Base-by-base conservation (phyloP, 2,329 filamentous ascomycete genomes). In the Aspergillus hortae region DNA sequence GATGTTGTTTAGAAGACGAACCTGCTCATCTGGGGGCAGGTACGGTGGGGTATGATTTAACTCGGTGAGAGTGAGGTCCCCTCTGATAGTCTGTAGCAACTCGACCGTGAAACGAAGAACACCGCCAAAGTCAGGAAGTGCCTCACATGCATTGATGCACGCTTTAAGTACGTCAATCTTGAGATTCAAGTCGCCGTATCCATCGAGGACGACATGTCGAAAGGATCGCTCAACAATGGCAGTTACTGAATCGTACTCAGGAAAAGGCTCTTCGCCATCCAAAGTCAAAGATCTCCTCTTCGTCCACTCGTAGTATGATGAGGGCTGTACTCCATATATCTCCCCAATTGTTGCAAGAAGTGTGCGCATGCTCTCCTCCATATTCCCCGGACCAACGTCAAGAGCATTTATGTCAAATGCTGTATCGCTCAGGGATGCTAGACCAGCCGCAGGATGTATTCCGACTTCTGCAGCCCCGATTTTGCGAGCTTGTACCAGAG, bases 141-240 rank as follows among this genome's bases (percentile, higher is more conserved):
- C 92, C 74, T 99, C 94, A 49, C 89, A 95, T 55, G 97, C 89
- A 68, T 91, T 91, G 62, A 96, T 90, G 64, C 92, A 95, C n/a
- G 88, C 86, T 58, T 89, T 84, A 10, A 97, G 77, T 47, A 97
- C 85, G 66, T 95, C 90, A 48, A 95, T 80, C 70, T 97, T 97
- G 59, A 96, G 75, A 52, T 82, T 81, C 10, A 84, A 76, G 62
- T 92, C 90, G 4, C 94, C 94, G 67, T 91, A 95, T 38, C 71
- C 65, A 54, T 79, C 71, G 35, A 79, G 56, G 17, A 70, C 68
- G 44, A 74, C 67, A 56, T 77, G 70, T 15, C 74, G 72, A 47
- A 79, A 67, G 15, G 77, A 72, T 14, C 75, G 69, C 52, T 78
- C 72, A 40, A 73, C 61, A 52, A 72, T 75, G 49, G 65, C 69